A percentile compares a stretch with the other conserved stretches of the same genome.
phyloP scores from a whole-genome alignment of 768 basidiomycete species.

The Favolaschia claudopus region DNA sequence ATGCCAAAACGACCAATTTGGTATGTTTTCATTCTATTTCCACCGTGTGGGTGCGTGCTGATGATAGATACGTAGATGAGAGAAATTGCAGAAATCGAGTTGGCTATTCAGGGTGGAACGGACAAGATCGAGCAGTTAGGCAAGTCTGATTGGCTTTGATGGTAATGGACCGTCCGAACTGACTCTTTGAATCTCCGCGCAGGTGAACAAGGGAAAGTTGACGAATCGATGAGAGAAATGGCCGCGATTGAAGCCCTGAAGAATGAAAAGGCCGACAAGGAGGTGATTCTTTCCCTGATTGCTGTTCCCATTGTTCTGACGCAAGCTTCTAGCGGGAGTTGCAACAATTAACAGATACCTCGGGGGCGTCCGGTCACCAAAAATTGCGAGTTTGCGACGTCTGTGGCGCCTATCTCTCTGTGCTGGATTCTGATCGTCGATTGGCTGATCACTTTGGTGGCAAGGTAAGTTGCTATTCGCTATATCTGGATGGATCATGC shows the following conservation, averaged over 20 bases:
- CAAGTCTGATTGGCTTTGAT: slow-evolving; percentile 42
- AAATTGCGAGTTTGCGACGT: slow-evolving; percentile 99
- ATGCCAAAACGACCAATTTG: slow-evolving; percentile 97
- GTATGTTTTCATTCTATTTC: slow-evolving; percentile 47
- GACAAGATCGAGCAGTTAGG: slow-evolving; percentile 97
- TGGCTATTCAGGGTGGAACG: slow-evolving; percentile 98
- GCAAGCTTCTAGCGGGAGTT: slow-evolving; percentile 76
- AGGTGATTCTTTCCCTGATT: slow-evolving; percentile 73
- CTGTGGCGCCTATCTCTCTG: slow-evolving; percentile 98
- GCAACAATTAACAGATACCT: slow-evolving; percentile 95
- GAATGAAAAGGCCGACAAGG: slow-evolving; percentile 94
- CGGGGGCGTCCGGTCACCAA: slow-evolving; percentile 99
- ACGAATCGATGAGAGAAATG: slow-evolving; percentile 98
- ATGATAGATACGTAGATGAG: slow-evolving; percentile 73
- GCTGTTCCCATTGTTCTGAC: slow-evolving; percentile 12
- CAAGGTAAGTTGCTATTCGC: slow-evolving; percentile 68
- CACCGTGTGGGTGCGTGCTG: background rate
- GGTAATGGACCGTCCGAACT: slow-evolving; percentile 16
- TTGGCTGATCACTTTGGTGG: slow-evolving; percentile 99
- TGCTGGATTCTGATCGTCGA: slow-evolving; percentile 97
- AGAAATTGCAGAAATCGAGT: slow-evolving; percentile 99
- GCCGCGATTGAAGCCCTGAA: slow-evolving; percentile 97
- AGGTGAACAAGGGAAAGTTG: slow-evolving; percentile 99
- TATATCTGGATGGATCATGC: slow-evolving; percentile 34
- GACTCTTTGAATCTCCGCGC: slow-evolving; percentile 11